Percentiles rank a stretch among this genome's conserved stretches.
These are phyloP conservation scores for Monilinia aucupariae DNA, from an alignment of 2,329 filamentous ascomycete species.

Conservation along the genomic window DNA sequence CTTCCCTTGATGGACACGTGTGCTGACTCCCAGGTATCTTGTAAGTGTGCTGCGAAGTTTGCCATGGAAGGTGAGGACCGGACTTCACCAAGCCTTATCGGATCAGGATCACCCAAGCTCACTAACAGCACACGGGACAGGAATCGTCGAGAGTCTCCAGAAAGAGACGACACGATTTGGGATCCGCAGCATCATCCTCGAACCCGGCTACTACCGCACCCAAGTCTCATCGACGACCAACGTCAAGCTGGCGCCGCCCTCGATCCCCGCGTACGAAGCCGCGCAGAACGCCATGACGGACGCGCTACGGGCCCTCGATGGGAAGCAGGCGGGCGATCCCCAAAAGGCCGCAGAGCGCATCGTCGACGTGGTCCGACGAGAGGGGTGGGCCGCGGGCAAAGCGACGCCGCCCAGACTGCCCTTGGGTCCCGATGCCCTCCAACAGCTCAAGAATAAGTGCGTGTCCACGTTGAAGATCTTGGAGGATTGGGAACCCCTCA, in stretches of 20 bases:
- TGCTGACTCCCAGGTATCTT: too few relatives aligned
- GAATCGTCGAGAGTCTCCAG: constrained; percentile 19
- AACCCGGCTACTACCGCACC: constrained; percentile 48
- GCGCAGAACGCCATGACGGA: constrained; percentile 7
- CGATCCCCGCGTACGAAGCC: constrained; percentile 16
- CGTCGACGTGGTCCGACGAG: constrained; percentile 36
- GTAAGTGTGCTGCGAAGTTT: constrained; percentile 17
- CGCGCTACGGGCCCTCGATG: constrained; percentile 28
- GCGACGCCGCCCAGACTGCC: constrained; percentile 34
- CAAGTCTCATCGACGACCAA: constrained; percentile 35
- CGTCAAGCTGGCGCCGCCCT: constrained; percentile 1
- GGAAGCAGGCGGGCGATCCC: constrained; percentile 40
- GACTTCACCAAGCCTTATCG: too few relatives aligned
- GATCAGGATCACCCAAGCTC: background rate
- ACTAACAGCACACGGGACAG: constrained; percentile 1
- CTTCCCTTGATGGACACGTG: too few relatives aligned
- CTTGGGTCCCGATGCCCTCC: constrained; percentile 36
- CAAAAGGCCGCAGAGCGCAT: constrained; percentile 38
- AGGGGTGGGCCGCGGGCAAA: constrained; percentile 35
- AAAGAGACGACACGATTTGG: constrained; percentile 19
- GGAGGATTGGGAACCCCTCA: constrained; percentile 25
- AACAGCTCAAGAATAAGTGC: constrained; percentile 31
- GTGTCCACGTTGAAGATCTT: constrained; percentile 17
- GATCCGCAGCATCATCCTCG: constrained; percentile 34
- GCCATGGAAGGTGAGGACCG: constrained; percentile 21